These are phyloP conservation scores for Pulveroboletus sp. DNA, from an alignment of 768 basidiomycete genomes.

Conservation along the genomic window DNA sequence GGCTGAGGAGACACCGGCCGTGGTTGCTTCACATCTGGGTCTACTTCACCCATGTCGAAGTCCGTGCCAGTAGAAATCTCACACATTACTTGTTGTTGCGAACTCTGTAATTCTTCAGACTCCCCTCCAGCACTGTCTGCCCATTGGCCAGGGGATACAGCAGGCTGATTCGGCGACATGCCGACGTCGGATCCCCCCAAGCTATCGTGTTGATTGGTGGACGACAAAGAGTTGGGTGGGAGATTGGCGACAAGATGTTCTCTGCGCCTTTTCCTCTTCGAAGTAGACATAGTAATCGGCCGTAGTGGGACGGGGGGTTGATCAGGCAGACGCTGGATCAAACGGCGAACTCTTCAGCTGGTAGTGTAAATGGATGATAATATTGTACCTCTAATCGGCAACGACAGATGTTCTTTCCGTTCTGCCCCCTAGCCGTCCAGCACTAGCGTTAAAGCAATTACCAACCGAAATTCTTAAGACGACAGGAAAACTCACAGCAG, in stretches of 20 bases:
- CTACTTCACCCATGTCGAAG: background rate
- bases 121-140: background rate
- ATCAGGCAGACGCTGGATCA: slow-evolving; percentile 23
- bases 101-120: no score
- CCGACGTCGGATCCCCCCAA: background rate
- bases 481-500: slow-evolving; percentile 11
- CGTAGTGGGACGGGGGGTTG: slow-evolving; percentile 24
- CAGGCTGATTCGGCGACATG: background rate
- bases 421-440: slow-evolving; percentile 19
- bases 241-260: background rate
- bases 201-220: background rate
- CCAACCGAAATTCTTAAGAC: background rate
- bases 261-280: background rate
- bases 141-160: background rate
- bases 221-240: background rate
- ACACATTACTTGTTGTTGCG: background rate
- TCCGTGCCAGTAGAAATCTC: background rate
- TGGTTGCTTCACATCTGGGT: background rate
- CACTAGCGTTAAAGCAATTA: slow-evolving; percentile 7
- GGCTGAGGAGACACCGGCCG: background rate
- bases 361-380: background rate
- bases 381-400: slow-evolving; percentile 23
- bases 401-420: slow-evolving; percentile 21
- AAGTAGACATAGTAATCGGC: background rate
- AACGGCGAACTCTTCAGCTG: background rate